These are phyloP conservation scores for Cardamine resedifolia DNA, from an alignment of 345 rosid species.

Conservation along the genomic window DNA sequence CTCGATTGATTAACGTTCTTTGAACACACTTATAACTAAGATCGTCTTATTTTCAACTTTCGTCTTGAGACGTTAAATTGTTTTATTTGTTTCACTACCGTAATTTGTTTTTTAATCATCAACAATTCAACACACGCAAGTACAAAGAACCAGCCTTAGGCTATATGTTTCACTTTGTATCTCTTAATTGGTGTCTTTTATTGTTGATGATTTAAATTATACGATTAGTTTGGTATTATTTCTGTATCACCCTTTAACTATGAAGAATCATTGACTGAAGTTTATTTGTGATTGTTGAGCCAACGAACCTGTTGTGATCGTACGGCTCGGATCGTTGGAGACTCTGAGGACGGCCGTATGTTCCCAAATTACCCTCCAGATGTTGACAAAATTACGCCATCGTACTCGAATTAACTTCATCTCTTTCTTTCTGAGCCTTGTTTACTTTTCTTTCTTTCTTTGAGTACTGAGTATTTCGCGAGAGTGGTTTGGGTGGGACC, in stretches of 20 bases:
- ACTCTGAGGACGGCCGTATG: background rate
- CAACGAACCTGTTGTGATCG: constrained; percentile 1
- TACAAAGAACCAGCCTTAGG: too few species aligned
- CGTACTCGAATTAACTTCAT: constrained; percentile 9
- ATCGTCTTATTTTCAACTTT: constrained; percentile 2
- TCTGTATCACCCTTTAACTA: background rate
- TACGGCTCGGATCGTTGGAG: constrained; percentile 17
- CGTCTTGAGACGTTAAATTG: background rate
- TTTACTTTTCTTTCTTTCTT: background rate
- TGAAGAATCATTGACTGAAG: background rate
- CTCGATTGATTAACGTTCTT: constrained; percentile 21
- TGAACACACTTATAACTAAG: background rate
- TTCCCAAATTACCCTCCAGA: constrained; percentile 40
- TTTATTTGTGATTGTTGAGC: background rate
- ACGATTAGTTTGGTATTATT: background rate
- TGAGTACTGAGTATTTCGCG: constrained; percentile 4
- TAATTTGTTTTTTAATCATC: background rate
- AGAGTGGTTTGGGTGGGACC: constrained; percentile 21
- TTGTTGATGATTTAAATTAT: background rate
- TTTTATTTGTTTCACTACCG: background rate
- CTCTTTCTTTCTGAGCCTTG: background rate
- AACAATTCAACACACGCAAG: too few species aligned
- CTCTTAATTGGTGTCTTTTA: too few species aligned
- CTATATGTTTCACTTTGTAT: background rate
- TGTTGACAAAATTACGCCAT: constrained; percentile 30